Conservation (phyloP, 306 rosid genomes). For the Mucuna pruriens region DNA sequence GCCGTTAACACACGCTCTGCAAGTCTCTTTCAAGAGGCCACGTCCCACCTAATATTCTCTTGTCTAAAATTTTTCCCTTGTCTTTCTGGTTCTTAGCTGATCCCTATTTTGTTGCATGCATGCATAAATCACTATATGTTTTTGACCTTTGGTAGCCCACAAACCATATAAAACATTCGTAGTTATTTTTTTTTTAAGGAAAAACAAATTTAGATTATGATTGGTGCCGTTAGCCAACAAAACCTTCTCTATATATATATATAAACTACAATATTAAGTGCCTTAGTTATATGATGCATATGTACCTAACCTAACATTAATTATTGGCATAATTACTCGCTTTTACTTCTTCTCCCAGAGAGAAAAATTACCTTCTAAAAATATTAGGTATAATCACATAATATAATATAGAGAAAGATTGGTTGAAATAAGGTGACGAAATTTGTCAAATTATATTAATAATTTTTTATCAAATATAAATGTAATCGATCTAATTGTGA, state of each 20-base stretch:
- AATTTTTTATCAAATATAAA: too few relatives aligned
- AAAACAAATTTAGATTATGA: conserved; percentile 12
- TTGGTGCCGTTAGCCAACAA: conserved; percentile 30
- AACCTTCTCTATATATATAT: too few relatives aligned
- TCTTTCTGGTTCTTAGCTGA: conserved; percentile 31
- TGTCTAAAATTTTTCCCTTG: conserved; percentile 21
- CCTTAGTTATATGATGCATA: not conserved
- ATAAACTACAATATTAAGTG: not conserved
- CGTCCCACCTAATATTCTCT: conserved; percentile 32
- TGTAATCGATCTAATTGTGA: too few relatives aligned
- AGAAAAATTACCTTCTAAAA: not conserved
- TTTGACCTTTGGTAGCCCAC: conserved; percentile 37
- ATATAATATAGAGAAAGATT: not conserved
- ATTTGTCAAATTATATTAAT: too few relatives aligned
- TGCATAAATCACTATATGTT: conserved; percentile 23
- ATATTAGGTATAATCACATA: not conserved
- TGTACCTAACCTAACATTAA: not conserved
- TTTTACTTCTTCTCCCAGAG: not conserved
- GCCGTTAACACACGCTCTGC: not conserved
- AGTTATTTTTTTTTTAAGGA: not conserved
- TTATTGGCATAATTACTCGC: not conserved
- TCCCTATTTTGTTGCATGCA: conserved; percentile 47
- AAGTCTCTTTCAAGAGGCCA: conserved; percentile 26
- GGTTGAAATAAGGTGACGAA: too few relatives aligned
- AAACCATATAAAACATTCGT: not conserved